Evolutionary conservation across 495 filamentous ascomycete genomes (phyloP).

Genomic region (Penicillium subrubescens): DNA sequence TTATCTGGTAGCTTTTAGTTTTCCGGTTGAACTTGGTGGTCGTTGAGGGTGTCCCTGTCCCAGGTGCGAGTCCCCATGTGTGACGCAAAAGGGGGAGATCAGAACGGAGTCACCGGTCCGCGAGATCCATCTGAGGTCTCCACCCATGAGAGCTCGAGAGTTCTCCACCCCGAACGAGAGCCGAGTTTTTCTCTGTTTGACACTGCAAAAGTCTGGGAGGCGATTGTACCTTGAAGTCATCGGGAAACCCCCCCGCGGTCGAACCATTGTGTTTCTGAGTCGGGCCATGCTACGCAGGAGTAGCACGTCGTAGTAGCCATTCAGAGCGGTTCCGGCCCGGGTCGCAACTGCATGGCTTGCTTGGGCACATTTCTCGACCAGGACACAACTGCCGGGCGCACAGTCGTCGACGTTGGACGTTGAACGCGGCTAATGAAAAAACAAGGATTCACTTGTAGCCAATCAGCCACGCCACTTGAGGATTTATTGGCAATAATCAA

Average conservation of each 20-base stretch:
- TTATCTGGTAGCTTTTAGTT: background rate
- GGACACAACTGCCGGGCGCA: slow-evolving; percentile 8
- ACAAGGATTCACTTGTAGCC: slow-evolving; percentile 1
- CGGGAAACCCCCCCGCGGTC: slow-evolving; percentile 1
- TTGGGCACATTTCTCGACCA: background rate
- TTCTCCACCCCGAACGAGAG: slow-evolving; percentile 5
- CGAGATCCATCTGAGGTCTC: slow-evolving; percentile 32
- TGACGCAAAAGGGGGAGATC: slow-evolving; percentile 6
- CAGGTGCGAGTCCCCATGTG: slow-evolving; percentile 6
- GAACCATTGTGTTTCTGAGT: background rate
- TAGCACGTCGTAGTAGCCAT: background rate
- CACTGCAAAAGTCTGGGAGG: slow-evolving; percentile 13
- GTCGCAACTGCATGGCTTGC: background rate
- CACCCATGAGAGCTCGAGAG: slow-evolving; percentile 18
- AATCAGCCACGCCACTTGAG: slow-evolving; percentile 5
- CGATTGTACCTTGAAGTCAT: background rate
- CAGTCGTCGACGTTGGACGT: slow-evolving; percentile 1
- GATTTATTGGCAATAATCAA: slow-evolving; percentile 19
- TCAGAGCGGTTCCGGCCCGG: background rate
- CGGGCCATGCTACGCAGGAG: background rate
- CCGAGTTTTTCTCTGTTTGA: slow-evolving; percentile 15
- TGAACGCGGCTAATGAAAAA: slow-evolving; percentile 16
- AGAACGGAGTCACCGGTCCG: slow-evolving; percentile 15
- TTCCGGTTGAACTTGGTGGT: background rate
- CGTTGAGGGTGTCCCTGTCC: background rate